Percentiles rank a stretch among this genome's conserved stretches.
Evolutionary conservation across 2,329 filamentous ascomycete species (phyloP).

Genomic region (Penicillium sp.): DNA sequence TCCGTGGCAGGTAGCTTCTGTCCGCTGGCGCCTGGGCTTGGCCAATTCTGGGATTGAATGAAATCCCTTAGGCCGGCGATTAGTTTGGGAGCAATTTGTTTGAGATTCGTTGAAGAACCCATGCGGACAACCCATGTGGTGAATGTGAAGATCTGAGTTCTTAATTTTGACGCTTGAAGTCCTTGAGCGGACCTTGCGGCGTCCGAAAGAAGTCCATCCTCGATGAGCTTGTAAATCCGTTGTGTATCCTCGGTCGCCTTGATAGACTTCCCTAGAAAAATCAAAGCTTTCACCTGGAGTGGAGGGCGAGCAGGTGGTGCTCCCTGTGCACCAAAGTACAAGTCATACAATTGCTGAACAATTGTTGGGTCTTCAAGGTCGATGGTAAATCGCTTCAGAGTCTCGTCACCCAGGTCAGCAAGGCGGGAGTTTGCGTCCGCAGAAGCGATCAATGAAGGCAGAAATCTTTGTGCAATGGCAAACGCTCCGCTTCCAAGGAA

Average conservation of each 20-base stretch:
- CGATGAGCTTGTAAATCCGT: conserved; percentile 68
- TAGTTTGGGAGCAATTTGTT: conserved; percentile 65
- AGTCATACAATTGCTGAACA: conserved; percentile 66
- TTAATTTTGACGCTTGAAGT: conserved; percentile 75
- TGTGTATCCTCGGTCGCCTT: conserved; percentile 68
- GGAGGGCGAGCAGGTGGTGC: conserved; percentile 59
- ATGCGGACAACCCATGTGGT: conserved; percentile 83
- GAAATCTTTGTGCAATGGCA: conserved; percentile 75
- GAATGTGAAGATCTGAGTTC: conserved; percentile 80
- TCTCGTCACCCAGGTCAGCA: conserved; percentile 81
- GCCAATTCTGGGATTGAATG: conserved; percentile 82
- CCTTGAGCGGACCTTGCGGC: conserved; percentile 52
- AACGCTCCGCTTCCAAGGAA: conserved; percentile 86
- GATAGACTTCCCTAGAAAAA: conserved; percentile 73
- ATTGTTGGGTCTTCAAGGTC: conserved; percentile 67
- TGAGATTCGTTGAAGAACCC: conserved; percentile 62
- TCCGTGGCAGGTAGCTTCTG: conserved; percentile 61
- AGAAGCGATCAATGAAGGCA: conserved; percentile 80
- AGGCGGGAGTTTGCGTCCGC: conserved; percentile 80
- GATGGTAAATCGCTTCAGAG: conserved; percentile 73
- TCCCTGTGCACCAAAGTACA: conserved; percentile 66
- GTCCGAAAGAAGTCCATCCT: conserved; percentile 60
- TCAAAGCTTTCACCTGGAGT: conserved; percentile 75
- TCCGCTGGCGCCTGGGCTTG: conserved; percentile 54
- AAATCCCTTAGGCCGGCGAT: conserved; percentile 70